Base-by-base conservation (phyloP, 1,139 yeast genomes). In the Yamadazyma mexicana region DNA sequence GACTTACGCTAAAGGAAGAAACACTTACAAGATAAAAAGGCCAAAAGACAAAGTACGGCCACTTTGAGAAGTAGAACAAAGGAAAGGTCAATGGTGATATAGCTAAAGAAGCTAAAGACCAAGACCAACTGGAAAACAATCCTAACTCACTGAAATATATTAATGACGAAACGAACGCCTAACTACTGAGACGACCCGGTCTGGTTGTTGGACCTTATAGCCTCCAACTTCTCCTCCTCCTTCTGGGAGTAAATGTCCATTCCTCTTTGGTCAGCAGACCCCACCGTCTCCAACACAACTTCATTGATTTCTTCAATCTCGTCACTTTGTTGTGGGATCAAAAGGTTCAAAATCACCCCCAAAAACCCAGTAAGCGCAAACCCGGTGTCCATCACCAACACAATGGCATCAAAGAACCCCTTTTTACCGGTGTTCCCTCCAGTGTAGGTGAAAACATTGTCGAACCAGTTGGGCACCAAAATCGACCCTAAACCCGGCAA, bases 371-470 rank as follows among this genome's bases (percentile, higher is more conserved):
- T 77, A 38, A 88, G 69, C 25, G 96, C 95, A 57, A 84, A 88
- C 30, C 95, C 91, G 17, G 95, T 85, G 60, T 87, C 92, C 85
- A 87, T 79, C 37, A 89, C 88, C 48, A 89, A 76, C 35, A 77
- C 73, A 48, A 89, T 83, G 42, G 96, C 96, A 57, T 87, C 79
- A 48, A 79, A 67, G 66, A 89, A 84, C 15, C 96, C 96, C 40
- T 59, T 52, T 42, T 87, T 71, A 2, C 83, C 71, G 27, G 57
- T 62, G 69, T 88, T 87, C 51, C 50, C 58, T 31, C 96, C 96
- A 8, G 55, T 44, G 63, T 89, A 88, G 25, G 94, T 84, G 69
- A 89, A 88, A 18, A 88, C 82, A 48, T 71, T 56, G 39, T 69
- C 62, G 59, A 88, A 89, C 95, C 96, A 89, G 55, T 66, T 59